These are phyloP conservation scores for Stropharia rugosoannulata DNA, from an alignment of 768 basidiomycete species.

Conservation along the genomic window DNA sequence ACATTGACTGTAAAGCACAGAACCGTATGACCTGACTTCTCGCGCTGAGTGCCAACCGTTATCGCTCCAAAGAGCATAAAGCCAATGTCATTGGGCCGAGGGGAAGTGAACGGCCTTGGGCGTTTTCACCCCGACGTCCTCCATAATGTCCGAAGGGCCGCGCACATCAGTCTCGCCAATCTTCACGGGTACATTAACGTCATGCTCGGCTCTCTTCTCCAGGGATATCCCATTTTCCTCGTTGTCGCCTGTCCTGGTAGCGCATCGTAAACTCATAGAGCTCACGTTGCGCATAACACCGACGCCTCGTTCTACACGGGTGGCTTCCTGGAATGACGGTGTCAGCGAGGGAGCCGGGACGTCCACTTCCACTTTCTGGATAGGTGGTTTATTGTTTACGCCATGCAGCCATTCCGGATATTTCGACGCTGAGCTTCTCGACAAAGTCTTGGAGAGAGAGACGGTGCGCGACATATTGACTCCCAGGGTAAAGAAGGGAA, in stretches of 20 bases:
- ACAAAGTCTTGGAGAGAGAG: conserved; percentile 45
- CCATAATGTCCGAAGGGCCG: neutral
- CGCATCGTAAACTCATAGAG: neutral
- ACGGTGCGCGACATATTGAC: conserved; percentile 48
- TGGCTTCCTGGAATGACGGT: too few species aligned
- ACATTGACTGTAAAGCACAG: neutral
- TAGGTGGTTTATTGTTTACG: conserved; percentile 14
- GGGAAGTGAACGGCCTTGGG: conserved; percentile 6
- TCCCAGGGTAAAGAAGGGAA: conserved; percentile 67
- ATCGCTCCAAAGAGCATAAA: neutral
- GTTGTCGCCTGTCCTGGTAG: neutral
- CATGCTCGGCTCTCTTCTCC: neutral
- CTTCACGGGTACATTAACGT: neutral
- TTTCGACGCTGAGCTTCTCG: conserved; percentile 26
- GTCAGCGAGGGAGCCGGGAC: neutral
- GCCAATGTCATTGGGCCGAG: conserved; percentile 3
- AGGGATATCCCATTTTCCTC: neutral
- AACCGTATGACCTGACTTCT: neutral
- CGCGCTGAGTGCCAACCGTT: neutral
- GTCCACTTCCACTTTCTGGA: neutral
- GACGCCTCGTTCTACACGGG: neutral
- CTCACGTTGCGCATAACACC: too few species aligned
- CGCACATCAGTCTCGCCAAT: neutral
- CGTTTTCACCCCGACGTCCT: neutral
- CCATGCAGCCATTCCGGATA: conserved; percentile 47